Percentiles rank a stretch among this genome's conserved stretches.
These are phyloP conservation scores for Entrophospora sp. DNA, from an alignment of 192 early-diverging fungal genomes.

Conservation along the genomic window DNA sequence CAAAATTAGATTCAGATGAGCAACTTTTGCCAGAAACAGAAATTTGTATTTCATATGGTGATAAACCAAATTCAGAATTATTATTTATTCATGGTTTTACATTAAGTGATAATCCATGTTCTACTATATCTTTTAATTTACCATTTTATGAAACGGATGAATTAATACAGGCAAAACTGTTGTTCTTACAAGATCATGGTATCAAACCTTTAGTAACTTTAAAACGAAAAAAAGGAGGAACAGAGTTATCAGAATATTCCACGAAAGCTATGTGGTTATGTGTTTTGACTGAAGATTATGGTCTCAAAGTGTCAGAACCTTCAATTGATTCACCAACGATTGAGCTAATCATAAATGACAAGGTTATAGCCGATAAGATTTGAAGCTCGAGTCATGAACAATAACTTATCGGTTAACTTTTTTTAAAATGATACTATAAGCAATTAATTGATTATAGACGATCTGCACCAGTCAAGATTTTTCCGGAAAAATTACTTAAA, in stretches of 20 bases:
- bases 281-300: slow-evolving; percentile 18
- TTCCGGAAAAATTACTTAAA: too few species aligned
- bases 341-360: slow-evolving; percentile 4
- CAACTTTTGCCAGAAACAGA: slow-evolving; percentile 26
- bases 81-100: slow-evolving; percentile 64
- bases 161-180: slow-evolving; percentile 1
- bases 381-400: too few species aligned
- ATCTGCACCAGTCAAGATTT: too few species aligned
- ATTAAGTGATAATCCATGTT: slow-evolving; percentile 39
- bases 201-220: slow-evolving; percentile 13
- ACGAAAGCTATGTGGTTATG: slow-evolving; percentile 15
- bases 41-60: slow-evolving; percentile 59
- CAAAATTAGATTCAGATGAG: neutral
- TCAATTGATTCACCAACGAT: neutral
- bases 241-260: neutral
- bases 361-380: too few species aligned
- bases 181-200: slow-evolving; percentile 16
- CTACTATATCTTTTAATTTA: slow-evolving; percentile 4
- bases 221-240: slow-evolving; percentile 7
- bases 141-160: slow-evolving; percentile 13
- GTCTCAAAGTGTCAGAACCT: neutral
- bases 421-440: too few species aligned
- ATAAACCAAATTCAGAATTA: slow-evolving; percentile 60
- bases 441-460: too few species aligned
- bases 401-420: too few species aligned